Evolutionary conservation across 2,329 filamentous ascomycete genomes (phyloP).

Genomic region (Penicillium glabrum): DNA sequence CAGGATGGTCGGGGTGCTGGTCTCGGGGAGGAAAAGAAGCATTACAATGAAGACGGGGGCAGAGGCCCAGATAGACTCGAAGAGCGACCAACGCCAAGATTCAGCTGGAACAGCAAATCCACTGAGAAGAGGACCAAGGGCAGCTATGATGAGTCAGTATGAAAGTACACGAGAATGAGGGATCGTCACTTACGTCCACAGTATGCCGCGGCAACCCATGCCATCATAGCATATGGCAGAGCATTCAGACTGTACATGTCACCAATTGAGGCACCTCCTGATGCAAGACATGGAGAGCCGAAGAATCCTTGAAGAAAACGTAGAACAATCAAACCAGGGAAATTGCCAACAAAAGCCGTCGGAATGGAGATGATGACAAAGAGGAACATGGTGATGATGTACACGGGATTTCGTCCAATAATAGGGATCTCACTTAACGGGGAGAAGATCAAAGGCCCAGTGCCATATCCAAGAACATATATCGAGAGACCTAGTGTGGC

Average conservation of each 20-base stretch:
- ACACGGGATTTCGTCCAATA: constrained; percentile 67
- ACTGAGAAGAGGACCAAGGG: constrained; percentile 63
- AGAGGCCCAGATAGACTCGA: constrained; percentile 63
- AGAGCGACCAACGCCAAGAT: constrained; percentile 58
- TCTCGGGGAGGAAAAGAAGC: constrained; percentile 66
- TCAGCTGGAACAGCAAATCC: constrained; percentile 57
- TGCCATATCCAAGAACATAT: constrained; percentile 48
- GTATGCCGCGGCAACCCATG: constrained; percentile 54
- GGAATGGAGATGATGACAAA: constrained; percentile 69
- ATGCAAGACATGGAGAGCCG: constrained; percentile 65
- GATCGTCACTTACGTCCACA: constrained; percentile 38
- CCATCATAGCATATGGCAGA: constrained; percentile 60
- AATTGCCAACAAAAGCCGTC: constrained; percentile 62
- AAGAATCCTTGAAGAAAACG: constrained; percentile 68
- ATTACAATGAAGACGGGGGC: constrained; percentile 60
- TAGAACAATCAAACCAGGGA: constrained; percentile 62
- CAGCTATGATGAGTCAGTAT: constrained; percentile 29
- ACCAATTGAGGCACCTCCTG: constrained; percentile 48
- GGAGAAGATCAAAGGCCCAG: constrained; percentile 65
- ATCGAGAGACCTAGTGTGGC: constrained; percentile 34
- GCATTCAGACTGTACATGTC: constrained; percentile 55
- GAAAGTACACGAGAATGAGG: neutral
- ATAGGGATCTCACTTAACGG: constrained; percentile 66
- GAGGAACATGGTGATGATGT: constrained; percentile 66
- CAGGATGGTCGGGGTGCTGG: constrained; percentile 60